Percentiles rank a stretch among this genome's conserved stretches.
Evolutionary conservation across 2,329 filamentous ascomycete species (phyloP).

Genomic region (Epichloe amarillans): DNA sequence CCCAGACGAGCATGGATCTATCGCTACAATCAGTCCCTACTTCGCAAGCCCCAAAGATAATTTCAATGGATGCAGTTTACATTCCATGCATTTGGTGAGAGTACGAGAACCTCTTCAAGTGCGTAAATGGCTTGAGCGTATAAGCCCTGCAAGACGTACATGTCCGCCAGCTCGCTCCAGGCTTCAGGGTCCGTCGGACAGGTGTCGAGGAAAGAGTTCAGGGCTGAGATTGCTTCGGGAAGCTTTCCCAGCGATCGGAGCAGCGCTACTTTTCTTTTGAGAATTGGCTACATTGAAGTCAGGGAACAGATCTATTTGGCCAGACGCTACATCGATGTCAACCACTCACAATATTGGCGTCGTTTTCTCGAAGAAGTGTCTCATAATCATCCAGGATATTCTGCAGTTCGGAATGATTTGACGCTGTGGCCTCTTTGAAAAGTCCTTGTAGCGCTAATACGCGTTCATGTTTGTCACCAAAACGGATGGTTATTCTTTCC

Average conservation of each 20-base stretch:
- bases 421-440: conserved; percentile 70
- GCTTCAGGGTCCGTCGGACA: conserved; percentile 84
- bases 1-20: conserved; percentile 79
- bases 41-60: not conserved
- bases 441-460: conserved; percentile 73
- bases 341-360: conserved; percentile 60
- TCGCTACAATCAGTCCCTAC: conserved; percentile 9
- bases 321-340: not conserved
- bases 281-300: conserved; percentile 49
- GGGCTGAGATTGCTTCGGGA: conserved; percentile 58
- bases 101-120: conserved; percentile 77
- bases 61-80: conserved; percentile 34
- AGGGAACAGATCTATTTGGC: conserved; percentile 9
- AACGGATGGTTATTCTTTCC: conserved; percentile 62
- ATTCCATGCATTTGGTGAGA: conserved; percentile 91
- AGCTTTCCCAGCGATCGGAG: conserved; percentile 58
- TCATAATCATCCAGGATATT: conserved; percentile 67
- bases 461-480: conserved; percentile 73
- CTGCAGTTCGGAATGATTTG: conserved; percentile 50
- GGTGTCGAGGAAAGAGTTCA: conserved; percentile 66
- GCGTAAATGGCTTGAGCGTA: conserved; percentile 77
- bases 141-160: conserved; percentile 70
- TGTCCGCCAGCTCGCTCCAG: conserved; percentile 81
- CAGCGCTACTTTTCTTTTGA: conserved; percentile 73
- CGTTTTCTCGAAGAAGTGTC: conserved; percentile 55